These are phyloP conservation scores for Arctium minus DNA, from an alignment of 129 eudicot species.

Conservation along the genomic window DNA sequence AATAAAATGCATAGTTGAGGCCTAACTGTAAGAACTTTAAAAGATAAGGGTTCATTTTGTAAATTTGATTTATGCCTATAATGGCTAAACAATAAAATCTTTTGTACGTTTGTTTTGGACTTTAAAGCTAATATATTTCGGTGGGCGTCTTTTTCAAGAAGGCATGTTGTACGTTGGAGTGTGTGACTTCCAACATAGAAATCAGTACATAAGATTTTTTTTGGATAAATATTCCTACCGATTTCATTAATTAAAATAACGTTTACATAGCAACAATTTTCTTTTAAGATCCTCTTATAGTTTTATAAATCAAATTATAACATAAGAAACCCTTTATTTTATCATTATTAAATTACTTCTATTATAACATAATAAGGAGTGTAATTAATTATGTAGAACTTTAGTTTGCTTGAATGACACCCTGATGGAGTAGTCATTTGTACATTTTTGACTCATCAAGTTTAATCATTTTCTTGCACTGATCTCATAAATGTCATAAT, in stretches of 20 bases:
- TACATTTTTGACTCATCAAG: constrained; percentile 24
- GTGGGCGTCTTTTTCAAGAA: constrained; percentile 15
- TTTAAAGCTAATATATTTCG: background rate
- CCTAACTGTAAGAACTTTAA: background rate
- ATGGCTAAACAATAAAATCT: background rate
- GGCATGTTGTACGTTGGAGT: constrained; percentile 6
- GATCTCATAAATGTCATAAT: constrained; percentile 14
- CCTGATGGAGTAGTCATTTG: constrained; percentile 21
- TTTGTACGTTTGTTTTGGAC: background rate
- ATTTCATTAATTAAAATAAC: too few species aligned
- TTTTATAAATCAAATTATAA: background rate
- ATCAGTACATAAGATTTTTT: background rate
- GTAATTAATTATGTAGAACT: constrained; percentile 19
- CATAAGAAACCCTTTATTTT: background rate
- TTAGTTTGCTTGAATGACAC: constrained; percentile 35
- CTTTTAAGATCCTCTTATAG: too few species aligned
- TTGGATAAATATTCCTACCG: background rate
- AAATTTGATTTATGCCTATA: background rate
- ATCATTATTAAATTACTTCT: background rate
- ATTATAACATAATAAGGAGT: background rate
- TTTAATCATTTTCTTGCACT: constrained; percentile 10
- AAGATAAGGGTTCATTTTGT: background rate
- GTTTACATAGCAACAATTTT: too few species aligned
- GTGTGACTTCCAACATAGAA: constrained; percentile 2
- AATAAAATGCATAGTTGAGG: background rate